phyloP scores from a whole-genome alignment of 345 rosid genomes.

The Syzygium aromaticum region DNA sequence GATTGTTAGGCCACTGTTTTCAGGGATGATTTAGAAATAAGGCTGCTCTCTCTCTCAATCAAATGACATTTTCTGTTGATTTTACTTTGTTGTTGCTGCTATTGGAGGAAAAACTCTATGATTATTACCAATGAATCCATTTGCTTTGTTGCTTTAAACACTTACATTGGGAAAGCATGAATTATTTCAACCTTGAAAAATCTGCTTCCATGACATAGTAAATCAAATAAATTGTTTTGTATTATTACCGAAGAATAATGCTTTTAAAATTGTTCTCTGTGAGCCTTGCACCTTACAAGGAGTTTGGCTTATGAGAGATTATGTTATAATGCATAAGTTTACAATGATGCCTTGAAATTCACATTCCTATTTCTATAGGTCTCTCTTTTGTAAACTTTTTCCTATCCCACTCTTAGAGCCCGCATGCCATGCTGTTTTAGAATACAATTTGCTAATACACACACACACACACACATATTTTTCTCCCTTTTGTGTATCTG shows the following conservation, averaged over 20 bases:
- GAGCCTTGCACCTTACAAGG: background rate
- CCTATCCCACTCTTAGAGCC: background rate
- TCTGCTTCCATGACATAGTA: background rate
- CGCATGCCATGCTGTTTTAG: background rate
- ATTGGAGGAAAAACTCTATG: background rate
- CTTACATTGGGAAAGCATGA: background rate
- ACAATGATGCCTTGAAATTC: background rate
- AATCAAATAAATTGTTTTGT: background rate
- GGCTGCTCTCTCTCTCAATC: background rate
- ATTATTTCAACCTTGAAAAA: background rate
- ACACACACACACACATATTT: background rate
- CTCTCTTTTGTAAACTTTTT: background rate
- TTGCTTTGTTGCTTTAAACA: background rate
- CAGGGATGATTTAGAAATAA: background rate
- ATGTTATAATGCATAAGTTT: background rate
- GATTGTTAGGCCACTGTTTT: background rate
- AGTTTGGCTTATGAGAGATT: background rate
- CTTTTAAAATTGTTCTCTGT: background rate
- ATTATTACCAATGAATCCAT: background rate
- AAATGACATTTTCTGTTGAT: background rate
- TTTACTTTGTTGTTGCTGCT: background rate
- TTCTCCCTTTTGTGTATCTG: conserved; percentile 9
- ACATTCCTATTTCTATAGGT: background rate
- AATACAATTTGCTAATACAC: background rate
- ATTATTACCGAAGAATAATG: background rate